A percentile compares a stretch with the other conserved stretches of the same genome.
Conservation (phyloP, 2,329 filamentous ascomycete species). For the Cladophialophora carrionii region DNA sequence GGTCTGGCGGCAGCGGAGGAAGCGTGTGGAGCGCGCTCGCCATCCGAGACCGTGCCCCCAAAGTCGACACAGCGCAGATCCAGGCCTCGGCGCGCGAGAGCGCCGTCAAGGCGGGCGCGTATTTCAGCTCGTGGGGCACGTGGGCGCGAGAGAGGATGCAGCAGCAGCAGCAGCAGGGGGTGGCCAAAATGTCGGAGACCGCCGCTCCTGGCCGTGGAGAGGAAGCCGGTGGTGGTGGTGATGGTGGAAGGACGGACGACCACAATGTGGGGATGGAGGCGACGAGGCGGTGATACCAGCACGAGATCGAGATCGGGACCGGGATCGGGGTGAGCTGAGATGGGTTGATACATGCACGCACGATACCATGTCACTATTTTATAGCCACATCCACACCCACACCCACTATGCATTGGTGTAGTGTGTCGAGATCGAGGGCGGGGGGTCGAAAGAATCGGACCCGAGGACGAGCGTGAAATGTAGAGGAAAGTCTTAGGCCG, state of each 20-base stretch:
- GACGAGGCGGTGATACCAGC: background rate
- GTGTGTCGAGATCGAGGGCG: background rate
- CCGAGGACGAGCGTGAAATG: background rate
- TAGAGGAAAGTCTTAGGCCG: background rate
- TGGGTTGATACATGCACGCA: background rate
- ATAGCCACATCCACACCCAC: background rate
- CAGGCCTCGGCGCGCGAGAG: conserved; percentile 60
- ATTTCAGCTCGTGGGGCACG: conserved; percentile 65
- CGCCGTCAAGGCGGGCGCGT: conserved; percentile 61
- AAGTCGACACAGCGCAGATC: conserved; percentile 55
- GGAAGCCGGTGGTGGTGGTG: background rate
- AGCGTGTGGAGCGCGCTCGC: conserved; percentile 5
- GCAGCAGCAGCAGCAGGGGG: conserved; percentile 16
- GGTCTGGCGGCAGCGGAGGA: background rate
- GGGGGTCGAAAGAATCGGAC: background rate
- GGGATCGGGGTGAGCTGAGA: no score
- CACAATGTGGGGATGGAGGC: background rate
- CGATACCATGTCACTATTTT: no score
- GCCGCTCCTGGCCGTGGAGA: background rate
- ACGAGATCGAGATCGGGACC: no score
- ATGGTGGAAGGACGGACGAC: background rate
- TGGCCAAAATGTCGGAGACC: background rate
- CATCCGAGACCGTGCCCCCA: conserved; percentile 37
- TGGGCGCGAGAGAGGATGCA: conserved; percentile 57
- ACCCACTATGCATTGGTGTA: background rate